phyloP scores from a whole-genome alignment of 73 alveolate genomes.

The Paramecium sexaurelia region DNA sequence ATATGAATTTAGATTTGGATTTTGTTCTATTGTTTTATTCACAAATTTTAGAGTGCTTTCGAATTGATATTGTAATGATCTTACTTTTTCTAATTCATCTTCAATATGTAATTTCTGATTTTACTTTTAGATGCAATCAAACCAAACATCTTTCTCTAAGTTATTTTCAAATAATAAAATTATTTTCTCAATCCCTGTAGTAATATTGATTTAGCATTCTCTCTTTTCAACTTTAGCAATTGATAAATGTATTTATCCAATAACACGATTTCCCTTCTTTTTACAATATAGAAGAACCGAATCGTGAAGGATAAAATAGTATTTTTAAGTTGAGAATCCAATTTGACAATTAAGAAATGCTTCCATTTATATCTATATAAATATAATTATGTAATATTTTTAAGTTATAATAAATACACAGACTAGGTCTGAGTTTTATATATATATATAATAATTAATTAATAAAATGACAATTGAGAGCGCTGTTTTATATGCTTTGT shows the following conservation, averaged over 20 bases:
- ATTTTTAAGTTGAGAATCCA: not conserved
- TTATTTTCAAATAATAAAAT: not conserved
- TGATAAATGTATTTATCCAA: constrained; percentile 6
- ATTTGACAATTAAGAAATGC: not conserved
- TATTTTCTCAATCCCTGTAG: not conserved
- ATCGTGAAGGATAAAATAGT: not conserved
- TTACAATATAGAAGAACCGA: not conserved
- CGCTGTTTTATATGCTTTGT: not conserved
- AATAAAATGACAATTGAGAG: not conserved
- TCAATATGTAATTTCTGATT: not conserved
- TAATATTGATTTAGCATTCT: not conserved
- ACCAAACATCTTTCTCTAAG: not conserved
- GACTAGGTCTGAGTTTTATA: not conserved
- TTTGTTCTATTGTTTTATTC: not conserved
- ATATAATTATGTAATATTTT: not conserved
- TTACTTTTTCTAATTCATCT: constrained; percentile 23
- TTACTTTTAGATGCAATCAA: not conserved
- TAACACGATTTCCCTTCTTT: not conserved
- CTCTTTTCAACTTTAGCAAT: not conserved
- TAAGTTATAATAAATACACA: not conserved
- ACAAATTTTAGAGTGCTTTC: not conserved
- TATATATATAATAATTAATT: not conserved
- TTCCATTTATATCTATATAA: constrained; percentile 23
- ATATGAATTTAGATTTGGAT: not conserved
- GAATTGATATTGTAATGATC: constrained; percentile 3